These are phyloP conservation scores for Tetracladium maxilliforme DNA, from an alignment of 2,329 filamentous ascomycete species.

Conservation along the genomic window DNA sequence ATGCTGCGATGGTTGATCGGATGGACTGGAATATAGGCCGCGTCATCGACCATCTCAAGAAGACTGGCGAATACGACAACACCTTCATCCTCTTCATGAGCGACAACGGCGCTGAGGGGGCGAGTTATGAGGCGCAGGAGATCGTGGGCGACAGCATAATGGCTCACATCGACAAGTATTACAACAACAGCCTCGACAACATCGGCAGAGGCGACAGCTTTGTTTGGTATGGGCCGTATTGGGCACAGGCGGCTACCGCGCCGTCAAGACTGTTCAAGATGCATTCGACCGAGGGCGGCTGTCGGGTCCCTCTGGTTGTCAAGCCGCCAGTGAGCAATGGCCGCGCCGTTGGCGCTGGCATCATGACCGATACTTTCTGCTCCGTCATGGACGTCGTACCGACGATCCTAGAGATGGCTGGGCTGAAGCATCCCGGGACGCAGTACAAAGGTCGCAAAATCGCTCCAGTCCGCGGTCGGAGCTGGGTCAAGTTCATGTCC, in stretches of 20 bases:
- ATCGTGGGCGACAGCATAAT: slow-evolving; percentile 38
- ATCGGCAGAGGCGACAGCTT: slow-evolving; percentile 40
- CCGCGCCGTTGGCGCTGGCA: slow-evolving; percentile 5
- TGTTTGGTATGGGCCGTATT: slow-evolving; percentile 44
- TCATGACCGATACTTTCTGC: slow-evolving; percentile 14
- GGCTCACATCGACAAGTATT: slow-evolving; percentile 38
- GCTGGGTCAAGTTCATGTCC: slow-evolving; percentile 11
- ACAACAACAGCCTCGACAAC: slow-evolving; percentile 41
- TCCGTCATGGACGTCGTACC: slow-evolving; percentile 22
- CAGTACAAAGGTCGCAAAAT: slow-evolving; percentile 14
- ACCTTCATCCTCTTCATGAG: slow-evolving; percentile 50
- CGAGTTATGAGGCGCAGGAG: slow-evolving; percentile 40
- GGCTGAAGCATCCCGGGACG: slow-evolving; percentile 13
- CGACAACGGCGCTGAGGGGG: slow-evolving; percentile 48
- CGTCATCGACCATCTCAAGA: slow-evolving; percentile 37
- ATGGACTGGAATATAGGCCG: slow-evolving; percentile 47
- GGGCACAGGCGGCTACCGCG: slow-evolving; percentile 37
- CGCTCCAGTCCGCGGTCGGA: slow-evolving; percentile 13
- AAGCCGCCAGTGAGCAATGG: slow-evolving; percentile 11
- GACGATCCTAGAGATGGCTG: slow-evolving; percentile 18
- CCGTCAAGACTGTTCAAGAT: slow-evolving; percentile 29
- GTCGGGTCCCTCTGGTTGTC: slow-evolving; percentile 20
- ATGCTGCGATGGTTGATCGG: slow-evolving; percentile 47
- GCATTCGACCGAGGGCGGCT: slow-evolving; percentile 21
- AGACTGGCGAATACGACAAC: slow-evolving; percentile 43